phyloP scores from a whole-genome alignment of 805 yeast species.

The Teunomyces funiuensis region DNA sequence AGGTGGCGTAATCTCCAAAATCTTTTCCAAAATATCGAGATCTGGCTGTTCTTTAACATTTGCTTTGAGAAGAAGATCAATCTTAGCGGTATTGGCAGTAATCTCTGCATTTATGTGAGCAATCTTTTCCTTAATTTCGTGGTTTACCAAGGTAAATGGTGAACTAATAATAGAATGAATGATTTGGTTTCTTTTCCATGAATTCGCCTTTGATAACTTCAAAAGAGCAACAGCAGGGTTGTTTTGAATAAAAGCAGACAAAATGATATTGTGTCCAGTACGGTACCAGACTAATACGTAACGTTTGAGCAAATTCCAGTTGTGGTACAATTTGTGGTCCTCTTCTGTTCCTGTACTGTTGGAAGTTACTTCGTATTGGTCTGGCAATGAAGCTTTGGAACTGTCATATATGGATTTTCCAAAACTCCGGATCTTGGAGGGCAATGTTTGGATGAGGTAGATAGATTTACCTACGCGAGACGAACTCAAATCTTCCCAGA shows the following conservation, averaged over 20 bases:
- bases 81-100: constrained; percentile 18
- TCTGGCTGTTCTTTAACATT: constrained; percentile 6
- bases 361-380: constrained; percentile 9
- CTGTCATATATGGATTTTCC: constrained; percentile 9
- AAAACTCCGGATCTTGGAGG: constrained; percentile 24
- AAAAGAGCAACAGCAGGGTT: constrained; percentile 18
- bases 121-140: constrained; percentile 27
- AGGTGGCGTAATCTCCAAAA: background rate
- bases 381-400: background rate
- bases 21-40: constrained; percentile 12
- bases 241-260: constrained; percentile 11
- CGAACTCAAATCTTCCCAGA: constrained; percentile 32
- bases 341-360: constrained; percentile 14
- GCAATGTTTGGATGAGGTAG: constrained; percentile 37
- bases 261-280: constrained; percentile 9
- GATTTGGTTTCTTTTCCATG: constrained; percentile 6
- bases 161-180: constrained; percentile 12
- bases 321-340: constrained; percentile 15
- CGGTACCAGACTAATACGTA: constrained; percentile 5
- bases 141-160: constrained; percentile 23
- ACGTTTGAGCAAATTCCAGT: constrained; percentile 12
- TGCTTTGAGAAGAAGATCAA: constrained; percentile 26
- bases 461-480: constrained; percentile 26
- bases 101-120: constrained; percentile 21
- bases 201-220: constrained; percentile 6